These are phyloP conservation scores for Magnaporthiopsis rhizophila DNA, from an alignment of 2,329 filamentous ascomycete genomes.

Conservation along the genomic window DNA sequence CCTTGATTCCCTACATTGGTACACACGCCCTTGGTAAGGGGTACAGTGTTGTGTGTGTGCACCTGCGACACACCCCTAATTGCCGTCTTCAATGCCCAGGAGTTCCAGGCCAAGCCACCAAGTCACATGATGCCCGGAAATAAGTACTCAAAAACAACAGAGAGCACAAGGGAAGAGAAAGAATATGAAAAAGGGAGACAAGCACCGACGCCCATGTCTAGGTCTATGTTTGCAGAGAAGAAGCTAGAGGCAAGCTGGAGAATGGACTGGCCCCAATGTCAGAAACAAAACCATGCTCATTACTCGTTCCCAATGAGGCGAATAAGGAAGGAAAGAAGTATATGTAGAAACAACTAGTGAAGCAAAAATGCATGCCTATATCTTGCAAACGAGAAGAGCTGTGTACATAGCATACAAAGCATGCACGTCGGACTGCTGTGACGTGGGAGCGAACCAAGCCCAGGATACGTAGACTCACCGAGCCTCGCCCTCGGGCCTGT, in stretches of 20 bases:
- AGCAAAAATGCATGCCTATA: background rate
- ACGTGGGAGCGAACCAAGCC: background rate
- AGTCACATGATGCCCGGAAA: background rate
- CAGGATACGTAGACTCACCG: background rate
- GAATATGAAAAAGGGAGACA: background rate
- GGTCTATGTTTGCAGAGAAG: background rate
- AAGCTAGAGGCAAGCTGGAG: too few species aligned
- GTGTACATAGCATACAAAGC: background rate
- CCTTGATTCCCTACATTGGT: too few species aligned
- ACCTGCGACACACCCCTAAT: too few species aligned
- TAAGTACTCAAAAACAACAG: background rate
- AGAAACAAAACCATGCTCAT: background rate
- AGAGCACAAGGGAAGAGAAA: background rate
- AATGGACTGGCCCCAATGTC: background rate
- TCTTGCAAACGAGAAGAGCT: background rate
- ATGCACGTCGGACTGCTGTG: background rate
- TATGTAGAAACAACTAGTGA: background rate
- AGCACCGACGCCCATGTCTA: background rate
- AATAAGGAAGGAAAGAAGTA: background rate
- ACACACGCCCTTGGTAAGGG: too few species aligned
- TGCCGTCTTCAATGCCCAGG: background rate
- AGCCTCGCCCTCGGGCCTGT: slow-evolving; percentile 20
- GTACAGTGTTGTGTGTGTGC: background rate
- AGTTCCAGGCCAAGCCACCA: background rate
- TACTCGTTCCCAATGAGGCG: background rate